Base-by-base conservation (phyloP, 2,329 filamentous ascomycete genomes). In the Fusarium cyanostomum region DNA sequence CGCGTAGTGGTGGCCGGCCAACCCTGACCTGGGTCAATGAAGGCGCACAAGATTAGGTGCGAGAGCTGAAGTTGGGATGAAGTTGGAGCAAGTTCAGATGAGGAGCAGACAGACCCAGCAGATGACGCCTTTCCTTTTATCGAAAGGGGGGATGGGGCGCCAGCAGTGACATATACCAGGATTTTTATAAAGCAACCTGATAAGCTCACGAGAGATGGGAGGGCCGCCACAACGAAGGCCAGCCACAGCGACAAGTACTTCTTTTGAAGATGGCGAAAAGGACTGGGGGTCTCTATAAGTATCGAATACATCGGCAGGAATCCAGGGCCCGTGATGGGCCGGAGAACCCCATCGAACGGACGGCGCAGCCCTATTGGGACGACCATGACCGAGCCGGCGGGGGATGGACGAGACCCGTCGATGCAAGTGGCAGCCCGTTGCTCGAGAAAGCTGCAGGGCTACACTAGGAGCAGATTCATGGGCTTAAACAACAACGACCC, bases 121-220 rank as follows among this genome's bases (percentile, higher is more conserved):
- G 61, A 61, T 61, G 61, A 62, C 64, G 64, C 61, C 64, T 67
- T 67, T 51, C 64, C 64, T 65, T 67, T 67, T 65, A 66, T 68
- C 43, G 62, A 68, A 64, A 63, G 52, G 46, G 66, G 63, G 57
- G 51, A 65, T 56, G 52, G 61, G 57, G 57, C 57, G 28, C 34
- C 38, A 41, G 51, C 34, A 44, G 50, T 59, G 64, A 67, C 64
- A 67, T 67, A 61, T 63, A 65, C 48, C 53, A 52, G 54, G 53
- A 56, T 52, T 55, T 59, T 55, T 69, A 66, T 58, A 45, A 68
- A 54, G 50, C 60, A 49, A 33, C 27, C 39, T 43, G 50, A 64
- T 58, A 65, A 64, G 62, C 54, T 66, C 54, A 54, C 38, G 46
- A 64, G 48, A 38, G 45, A 45, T 8, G 49, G 30, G 39, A 46